These are phyloP conservation scores for Cynanchum wilfordii DNA, from an alignment of 257 asterid genomes.

Conservation along the genomic window DNA sequence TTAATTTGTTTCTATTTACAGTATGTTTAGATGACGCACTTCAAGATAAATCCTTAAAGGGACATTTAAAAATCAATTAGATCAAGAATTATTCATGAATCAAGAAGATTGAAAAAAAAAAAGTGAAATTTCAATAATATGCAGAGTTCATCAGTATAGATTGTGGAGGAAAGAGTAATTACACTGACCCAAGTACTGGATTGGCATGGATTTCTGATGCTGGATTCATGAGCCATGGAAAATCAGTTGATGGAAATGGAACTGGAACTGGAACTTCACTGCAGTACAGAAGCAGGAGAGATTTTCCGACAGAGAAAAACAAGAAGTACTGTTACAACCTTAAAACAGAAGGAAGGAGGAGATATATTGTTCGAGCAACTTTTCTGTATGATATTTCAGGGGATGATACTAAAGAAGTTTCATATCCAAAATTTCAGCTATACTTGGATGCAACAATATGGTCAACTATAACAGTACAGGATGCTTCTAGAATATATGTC, in stretches of 20 bases:
- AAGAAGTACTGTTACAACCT: slow-evolving; percentile 74
- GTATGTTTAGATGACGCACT: too few species aligned
- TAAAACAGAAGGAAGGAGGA: slow-evolving; percentile 59
- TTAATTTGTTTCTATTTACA: neutral
- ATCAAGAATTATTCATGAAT: neutral
- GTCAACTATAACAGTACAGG: slow-evolving; percentile 74
- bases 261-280: slow-evolving; percentile 29
- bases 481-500: slow-evolving; percentile 56
- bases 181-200: slow-evolving; percentile 64
- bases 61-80: neutral
- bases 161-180: slow-evolving; percentile 69
- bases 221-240: slow-evolving; percentile 45
- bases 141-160: slow-evolving; percentile 95
- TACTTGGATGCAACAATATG: slow-evolving; percentile 83
- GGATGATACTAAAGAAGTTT: slow-evolving; percentile 25
- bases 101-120: too few species aligned
- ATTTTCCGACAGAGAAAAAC: slow-evolving; percentile 60
- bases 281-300: slow-evolving; percentile 61
- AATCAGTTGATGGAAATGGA: slow-evolving; percentile 35
- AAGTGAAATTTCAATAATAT: slow-evolving; percentile 5
- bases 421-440: slow-evolving; percentile 85
- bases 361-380: slow-evolving; percentile 75
- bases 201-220: slow-evolving; percentile 67
- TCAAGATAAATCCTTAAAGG: neutral
- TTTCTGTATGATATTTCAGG: slow-evolving; percentile 63